Evolutionary conservation across 352 stramenopile genomes (phyloP), one percentile per base, ranked within the genome.

Genomic region (Halophytophthora polymorphica): DNA sequence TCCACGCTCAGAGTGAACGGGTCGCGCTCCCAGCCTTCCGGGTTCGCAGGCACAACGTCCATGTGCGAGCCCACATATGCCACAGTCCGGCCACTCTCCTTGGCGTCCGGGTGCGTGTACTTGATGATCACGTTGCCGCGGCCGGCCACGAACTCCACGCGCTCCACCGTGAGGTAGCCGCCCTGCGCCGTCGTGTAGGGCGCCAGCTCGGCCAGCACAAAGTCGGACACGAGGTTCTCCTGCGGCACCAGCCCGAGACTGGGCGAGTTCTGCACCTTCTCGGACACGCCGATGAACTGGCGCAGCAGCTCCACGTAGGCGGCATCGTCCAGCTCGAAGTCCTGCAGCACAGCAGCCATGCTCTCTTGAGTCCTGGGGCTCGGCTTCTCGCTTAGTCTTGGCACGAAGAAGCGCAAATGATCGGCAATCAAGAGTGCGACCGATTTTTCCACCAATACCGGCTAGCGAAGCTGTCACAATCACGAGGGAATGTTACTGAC

Each of bases 51-150:
- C 49, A 97, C 89, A 19, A 97, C 88, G 53, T 97, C 90, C 72
- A 97, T 74, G 73, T 97, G 88, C 42, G 76, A 91, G 18, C 87
- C 88, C 13, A 97, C 77, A 52, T 95, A 95, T 21, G 80, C 82
- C 40, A 94, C 59, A 22, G 86, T 96, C 48, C 87, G 82, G 41
- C 79, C 67, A 18, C 57, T 61, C n/a, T 57, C 38, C 1, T 50
- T 56, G 22, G 71, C 72, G 35, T 87, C 68, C 17, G 73, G 76
- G 56, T 80, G 76, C 48, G 57, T 40, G 65, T 96, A 97, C 58
- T 82, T 91, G 58, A 97, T 92, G 67, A 97, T 94, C 29, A 97
- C 64, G 52, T 97, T 96, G 44, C 88, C 86, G 39, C 89, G 73
- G 36, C 76, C 77, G 4, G 81, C 51, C 22, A 86, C 73, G 64